These are phyloP conservation scores for Bjerkandera adusta DNA, from an alignment of 1,284 basidiomycete genomes.

Conservation along the genomic window DNA sequence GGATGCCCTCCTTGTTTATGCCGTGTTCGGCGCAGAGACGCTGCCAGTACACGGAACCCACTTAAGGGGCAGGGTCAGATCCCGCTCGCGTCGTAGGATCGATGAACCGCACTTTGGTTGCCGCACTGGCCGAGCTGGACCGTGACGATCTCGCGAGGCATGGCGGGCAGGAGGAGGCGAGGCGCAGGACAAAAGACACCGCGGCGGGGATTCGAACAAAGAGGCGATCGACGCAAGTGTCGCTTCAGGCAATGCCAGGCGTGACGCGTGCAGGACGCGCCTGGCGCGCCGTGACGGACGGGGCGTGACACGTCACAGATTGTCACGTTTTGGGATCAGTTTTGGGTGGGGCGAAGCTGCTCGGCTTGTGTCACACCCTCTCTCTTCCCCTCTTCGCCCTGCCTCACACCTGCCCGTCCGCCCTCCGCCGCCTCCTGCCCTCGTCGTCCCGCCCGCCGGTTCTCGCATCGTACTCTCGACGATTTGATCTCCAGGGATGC, in stretches of 20 bases:
- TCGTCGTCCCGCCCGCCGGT: not conserved
- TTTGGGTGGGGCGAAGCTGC: conserved; percentile 1
- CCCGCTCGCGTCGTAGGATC: conserved; percentile 9
- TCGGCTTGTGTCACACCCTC: not conserved
- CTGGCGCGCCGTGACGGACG: conserved; percentile 9
- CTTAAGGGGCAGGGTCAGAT: conserved; percentile 38
- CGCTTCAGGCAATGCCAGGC: too few species aligned
- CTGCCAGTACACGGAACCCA: conserved; percentile 94
- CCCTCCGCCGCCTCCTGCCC: not conserved
- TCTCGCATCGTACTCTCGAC: conserved; percentile 4
- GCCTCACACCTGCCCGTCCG: too few species aligned
- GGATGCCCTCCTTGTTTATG: conserved; percentile 89
- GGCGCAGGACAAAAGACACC: not conserved
- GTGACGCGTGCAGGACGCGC: conserved; percentile 16
- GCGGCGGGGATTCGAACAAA: not conserved
- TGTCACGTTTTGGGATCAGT: conserved; percentile 9
- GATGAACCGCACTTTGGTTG: conserved; percentile 78
- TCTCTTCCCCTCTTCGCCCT: not conserved
- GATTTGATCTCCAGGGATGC: conserved; percentile 4
- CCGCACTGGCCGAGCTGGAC: conserved; percentile 94
- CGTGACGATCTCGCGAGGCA: conserved; percentile 88
- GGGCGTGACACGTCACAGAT: conserved; percentile 5
- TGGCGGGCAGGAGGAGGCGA: conserved; percentile 27
- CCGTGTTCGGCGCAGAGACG: conserved; percentile 95
- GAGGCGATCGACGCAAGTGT: not conserved